Conservation (phyloP, 108 stramenopile species). For the Conticribra guillardii region DNA sequence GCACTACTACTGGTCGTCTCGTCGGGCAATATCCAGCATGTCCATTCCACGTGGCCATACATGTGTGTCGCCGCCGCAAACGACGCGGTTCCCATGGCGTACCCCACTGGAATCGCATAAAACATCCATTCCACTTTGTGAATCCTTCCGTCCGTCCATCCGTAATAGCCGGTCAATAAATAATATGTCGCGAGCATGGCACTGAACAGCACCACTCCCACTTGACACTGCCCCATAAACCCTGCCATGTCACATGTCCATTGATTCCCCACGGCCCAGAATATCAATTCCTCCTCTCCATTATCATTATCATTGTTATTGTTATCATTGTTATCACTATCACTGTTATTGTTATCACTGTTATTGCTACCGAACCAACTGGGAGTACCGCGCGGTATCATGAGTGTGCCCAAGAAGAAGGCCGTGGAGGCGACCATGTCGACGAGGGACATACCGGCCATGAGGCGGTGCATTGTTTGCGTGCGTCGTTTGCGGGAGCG, state of each 20-base stretch:
- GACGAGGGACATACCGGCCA: constrained; percentile 28
- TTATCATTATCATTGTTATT: too few relatives aligned
- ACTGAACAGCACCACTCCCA: neutral
- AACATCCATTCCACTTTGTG: neutral
- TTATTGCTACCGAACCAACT: neutral
- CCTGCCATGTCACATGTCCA: neutral
- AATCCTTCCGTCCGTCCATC: neutral
- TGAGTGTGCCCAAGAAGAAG: constrained; percentile 27
- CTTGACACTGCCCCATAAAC: neutral
- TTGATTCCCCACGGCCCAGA: neutral
- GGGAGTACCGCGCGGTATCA: constrained; percentile 22
- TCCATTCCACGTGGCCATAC: constrained; percentile 1
- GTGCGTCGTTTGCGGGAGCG: neutral
- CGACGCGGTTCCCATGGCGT: neutral
- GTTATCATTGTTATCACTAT: too few relatives aligned
- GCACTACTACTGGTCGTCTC: neutral
- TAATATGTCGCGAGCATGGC: neutral
- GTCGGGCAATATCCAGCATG: neutral
- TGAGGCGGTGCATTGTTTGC: constrained; percentile 29
- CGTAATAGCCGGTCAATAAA: neutral
- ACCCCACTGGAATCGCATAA: neutral
- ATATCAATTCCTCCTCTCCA: neutral
- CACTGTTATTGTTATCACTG: too few relatives aligned
- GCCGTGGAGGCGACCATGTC: constrained; percentile 26
- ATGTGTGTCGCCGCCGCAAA: constrained; percentile 3